Percentiles rank a stretch among this genome's conserved stretches.
These are phyloP conservation scores for Kurtzmaniella fragi DNA, from an alignment of 805 yeast genomes.

Conservation along the genomic window DNA sequence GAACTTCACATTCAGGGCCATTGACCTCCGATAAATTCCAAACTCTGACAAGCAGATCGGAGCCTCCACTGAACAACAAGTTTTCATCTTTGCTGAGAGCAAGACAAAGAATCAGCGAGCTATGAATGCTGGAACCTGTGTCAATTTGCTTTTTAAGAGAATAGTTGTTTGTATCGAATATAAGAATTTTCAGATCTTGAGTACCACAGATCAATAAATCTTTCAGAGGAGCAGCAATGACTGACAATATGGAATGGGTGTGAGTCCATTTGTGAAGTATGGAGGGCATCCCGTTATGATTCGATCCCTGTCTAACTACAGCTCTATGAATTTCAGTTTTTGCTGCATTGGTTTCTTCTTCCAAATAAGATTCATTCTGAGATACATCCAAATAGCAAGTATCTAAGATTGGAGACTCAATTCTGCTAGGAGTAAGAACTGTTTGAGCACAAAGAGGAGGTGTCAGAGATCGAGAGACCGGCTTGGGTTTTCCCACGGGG, in stretches of 20 bases:
- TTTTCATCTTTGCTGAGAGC: conserved; percentile 49
- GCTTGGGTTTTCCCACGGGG: conserved; percentile 19
- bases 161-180: conserved; percentile 63
- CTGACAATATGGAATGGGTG: conserved; percentile 67
- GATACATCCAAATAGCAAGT: background rate
- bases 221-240: conserved; percentile 53
- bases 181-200: conserved; percentile 73
- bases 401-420: conserved; percentile 16
- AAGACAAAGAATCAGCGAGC: conserved; percentile 72
- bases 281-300: conserved; percentile 12
- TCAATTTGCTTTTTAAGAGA: conserved; percentile 45
- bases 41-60: conserved; percentile 83
- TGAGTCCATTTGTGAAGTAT: conserved; percentile 75
- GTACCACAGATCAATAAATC: conserved; percentile 81
- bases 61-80: conserved; percentile 75
- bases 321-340: conserved; percentile 4
- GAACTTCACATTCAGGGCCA: conserved; percentile 8
- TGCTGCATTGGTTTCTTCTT: background rate
- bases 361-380: background rate
- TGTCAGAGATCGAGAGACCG: conserved; percentile 4
- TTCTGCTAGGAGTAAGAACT: conserved; percentile 17
- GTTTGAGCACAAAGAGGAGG: conserved; percentile 5
- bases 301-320: background rate
- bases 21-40: conserved; percentile 56
- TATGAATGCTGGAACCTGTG: conserved; percentile 47